A percentile compares a stretch with the other conserved stretches of the same genome.
These are phyloP conservation scores for Nicotiana rustica DNA, from an alignment of 305 asterid species.

Conservation along the genomic window DNA sequence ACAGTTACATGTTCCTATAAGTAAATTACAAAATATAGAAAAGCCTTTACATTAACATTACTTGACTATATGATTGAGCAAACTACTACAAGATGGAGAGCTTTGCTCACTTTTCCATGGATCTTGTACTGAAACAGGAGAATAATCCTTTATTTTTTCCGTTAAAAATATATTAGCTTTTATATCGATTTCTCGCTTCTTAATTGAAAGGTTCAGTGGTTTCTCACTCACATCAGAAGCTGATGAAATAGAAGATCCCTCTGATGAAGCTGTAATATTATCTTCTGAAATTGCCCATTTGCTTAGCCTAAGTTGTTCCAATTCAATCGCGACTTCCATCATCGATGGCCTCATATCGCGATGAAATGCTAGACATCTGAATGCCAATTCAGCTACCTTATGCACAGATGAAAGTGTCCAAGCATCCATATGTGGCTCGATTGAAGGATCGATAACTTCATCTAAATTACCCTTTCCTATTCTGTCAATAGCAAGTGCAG, in stretches of 20 bases:
- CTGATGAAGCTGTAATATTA: conserved; percentile 39
- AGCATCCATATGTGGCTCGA: conserved; percentile 41
- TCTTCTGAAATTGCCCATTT: conserved; percentile 49
- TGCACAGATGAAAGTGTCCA: conserved; percentile 56
- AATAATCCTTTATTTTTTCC: conserved; percentile 44
- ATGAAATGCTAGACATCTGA: conserved; percentile 72
- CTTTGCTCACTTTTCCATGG: conserved; percentile 72
- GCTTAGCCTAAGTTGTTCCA: conserved; percentile 68
- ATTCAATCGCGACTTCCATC: conserved; percentile 75
- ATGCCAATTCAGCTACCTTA: conserved; percentile 73
- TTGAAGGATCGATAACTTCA: conserved; percentile 63
- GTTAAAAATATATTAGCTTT: conserved; percentile 36
- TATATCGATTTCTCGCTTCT: conserved; percentile 37
- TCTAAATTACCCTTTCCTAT: conserved; percentile 66
- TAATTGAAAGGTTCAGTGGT: conserved; percentile 42
- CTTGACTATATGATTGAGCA: conserved; percentile 46
- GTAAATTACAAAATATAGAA: neutral
- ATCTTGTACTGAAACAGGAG: conserved; percentile 58
- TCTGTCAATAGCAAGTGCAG: conserved; percentile 63
- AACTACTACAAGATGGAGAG: conserved; percentile 68
- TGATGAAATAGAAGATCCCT: conserved; percentile 43
- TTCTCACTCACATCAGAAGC: conserved; percentile 50
- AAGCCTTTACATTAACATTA: conserved; percentile 35
- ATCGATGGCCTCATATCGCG: conserved; percentile 79
- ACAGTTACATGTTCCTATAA: neutral